Conservation (phyloP, 164 flowering plant species). For the Platanus orientalis region DNA sequence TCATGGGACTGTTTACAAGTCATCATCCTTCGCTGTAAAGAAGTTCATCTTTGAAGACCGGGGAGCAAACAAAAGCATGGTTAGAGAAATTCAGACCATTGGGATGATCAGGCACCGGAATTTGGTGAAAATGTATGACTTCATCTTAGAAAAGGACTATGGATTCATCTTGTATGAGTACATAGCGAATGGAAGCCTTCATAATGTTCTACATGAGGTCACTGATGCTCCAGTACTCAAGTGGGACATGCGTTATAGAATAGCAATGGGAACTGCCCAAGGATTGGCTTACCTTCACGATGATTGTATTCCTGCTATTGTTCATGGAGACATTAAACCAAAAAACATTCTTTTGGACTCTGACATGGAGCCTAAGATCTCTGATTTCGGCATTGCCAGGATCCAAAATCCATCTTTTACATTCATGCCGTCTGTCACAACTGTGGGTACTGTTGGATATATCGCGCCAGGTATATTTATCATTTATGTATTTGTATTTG, state of each 20-base stretch:
- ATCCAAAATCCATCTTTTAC: slow-evolving; percentile 54
- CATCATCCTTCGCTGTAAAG: no score
- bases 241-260: slow-evolving; percentile 55
- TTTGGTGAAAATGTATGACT: slow-evolving; percentile 53
- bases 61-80: slow-evolving; percentile 49
- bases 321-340: slow-evolving; percentile 82
- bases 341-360: slow-evolving; percentile 68
- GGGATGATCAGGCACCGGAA: slow-evolving; percentile 74
- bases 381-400: slow-evolving; percentile 85
- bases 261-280: no score
- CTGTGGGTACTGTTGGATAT: slow-evolving; percentile 67
- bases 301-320: slow-evolving; percentile 65
- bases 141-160: slow-evolving; percentile 63
- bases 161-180: slow-evolving; percentile 63
- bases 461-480: slow-evolving; percentile 91
- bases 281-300: slow-evolving; percentile 78
- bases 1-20: no score
- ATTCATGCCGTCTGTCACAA: slow-evolving; percentile 26
- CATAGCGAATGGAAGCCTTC: slow-evolving; percentile 81
- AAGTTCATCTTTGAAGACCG: no score
- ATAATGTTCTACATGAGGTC: slow-evolving; percentile 52
- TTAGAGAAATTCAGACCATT: slow-evolving; percentile 62
- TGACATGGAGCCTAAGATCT: slow-evolving; percentile 77
- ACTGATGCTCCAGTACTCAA: slow-evolving; percentile 29
- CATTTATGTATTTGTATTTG: no score